Conservation (phyloP, 257 asterid species). For the Solanum bulbocastanum region DNA sequence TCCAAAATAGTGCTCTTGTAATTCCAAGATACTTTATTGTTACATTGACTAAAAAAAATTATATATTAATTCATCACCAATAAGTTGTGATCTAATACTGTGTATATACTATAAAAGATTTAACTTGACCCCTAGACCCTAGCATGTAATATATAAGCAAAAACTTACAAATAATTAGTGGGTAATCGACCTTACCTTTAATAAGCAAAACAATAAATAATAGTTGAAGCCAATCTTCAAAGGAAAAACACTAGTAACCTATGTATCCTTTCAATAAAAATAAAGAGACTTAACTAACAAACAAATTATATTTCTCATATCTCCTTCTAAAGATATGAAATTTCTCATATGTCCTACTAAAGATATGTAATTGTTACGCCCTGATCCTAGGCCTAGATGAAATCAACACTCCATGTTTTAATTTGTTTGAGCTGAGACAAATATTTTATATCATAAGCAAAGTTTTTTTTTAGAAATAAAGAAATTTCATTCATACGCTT, state of each 20-base stretch:
- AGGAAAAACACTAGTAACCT: neutral
- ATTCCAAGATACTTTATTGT: no score
- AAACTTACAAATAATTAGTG: no score
- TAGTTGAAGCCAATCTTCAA: neutral
- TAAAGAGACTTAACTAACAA: neutral
- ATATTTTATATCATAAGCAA: neutral
- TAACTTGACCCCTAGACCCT: no score
- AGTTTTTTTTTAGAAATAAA: neutral
- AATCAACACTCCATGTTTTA: neutral
- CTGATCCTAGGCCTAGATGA: accelerated
- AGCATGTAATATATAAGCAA: neutral
- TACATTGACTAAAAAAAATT: no score
- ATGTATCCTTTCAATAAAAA: no score
- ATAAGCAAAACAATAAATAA: neutral
- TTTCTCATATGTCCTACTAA: no score
- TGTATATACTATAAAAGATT: no score
- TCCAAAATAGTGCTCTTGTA: no score
- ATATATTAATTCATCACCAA: no score
- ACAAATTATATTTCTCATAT: neutral
- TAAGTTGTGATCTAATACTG: no score
- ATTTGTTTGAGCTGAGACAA: neutral
- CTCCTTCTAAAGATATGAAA: neutral
- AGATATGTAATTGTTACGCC: neutral
- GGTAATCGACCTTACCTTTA: neutral
- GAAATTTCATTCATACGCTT: neutral